phyloP scores from a whole-genome alignment of 805 yeast genomes.

The Candida hispaniensis region DNA sequence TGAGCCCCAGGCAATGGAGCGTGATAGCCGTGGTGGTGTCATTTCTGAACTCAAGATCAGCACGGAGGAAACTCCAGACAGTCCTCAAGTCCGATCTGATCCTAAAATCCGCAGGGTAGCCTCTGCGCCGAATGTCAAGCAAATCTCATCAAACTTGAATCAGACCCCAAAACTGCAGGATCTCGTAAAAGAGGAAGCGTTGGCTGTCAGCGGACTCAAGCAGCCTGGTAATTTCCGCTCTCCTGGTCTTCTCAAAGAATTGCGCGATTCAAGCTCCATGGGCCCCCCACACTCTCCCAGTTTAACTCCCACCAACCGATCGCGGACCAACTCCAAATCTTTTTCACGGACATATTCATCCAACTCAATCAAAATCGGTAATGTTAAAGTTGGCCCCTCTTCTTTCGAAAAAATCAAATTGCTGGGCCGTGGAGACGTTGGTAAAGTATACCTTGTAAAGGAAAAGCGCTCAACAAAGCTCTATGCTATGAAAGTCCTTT shows the following conservation, averaged over 20 bases:
- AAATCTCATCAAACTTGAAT: slow-evolving; percentile 1
- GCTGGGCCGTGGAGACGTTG: slow-evolving; percentile 97
- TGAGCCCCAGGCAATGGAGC: neutral
- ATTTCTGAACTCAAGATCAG: neutral
- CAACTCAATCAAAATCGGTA: slow-evolving; percentile 60
- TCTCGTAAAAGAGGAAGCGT: slow-evolving; percentile 6
- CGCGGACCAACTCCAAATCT: slow-evolving; percentile 37
- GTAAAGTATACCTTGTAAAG: slow-evolving; percentile 84
- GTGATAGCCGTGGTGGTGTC: slow-evolving; percentile 2
- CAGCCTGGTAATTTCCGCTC: slow-evolving; percentile 7
- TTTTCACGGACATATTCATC: slow-evolving; percentile 56
- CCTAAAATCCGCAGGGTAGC: slow-evolving; percentile 11
- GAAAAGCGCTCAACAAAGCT: slow-evolving; percentile 65
- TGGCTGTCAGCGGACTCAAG: neutral
- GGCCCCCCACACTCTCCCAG: slow-evolving; percentile 4
- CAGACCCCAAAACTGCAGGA: slow-evolving; percentile 10
- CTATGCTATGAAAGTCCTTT: slow-evolving; percentile 87
- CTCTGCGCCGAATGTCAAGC: slow-evolving; percentile 10
- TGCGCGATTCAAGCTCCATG: slow-evolving; percentile 8
- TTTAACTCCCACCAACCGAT: slow-evolving; percentile 14
- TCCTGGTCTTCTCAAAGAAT: neutral
- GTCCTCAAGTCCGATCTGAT: neutral
- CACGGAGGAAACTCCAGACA: slow-evolving; percentile 2
- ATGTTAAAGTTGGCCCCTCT: slow-evolving; percentile 73
- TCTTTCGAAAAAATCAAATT: slow-evolving; percentile 82